Conservation (phyloP, 108 stramenopile genomes). For the Craspedostauros australis region DNA sequence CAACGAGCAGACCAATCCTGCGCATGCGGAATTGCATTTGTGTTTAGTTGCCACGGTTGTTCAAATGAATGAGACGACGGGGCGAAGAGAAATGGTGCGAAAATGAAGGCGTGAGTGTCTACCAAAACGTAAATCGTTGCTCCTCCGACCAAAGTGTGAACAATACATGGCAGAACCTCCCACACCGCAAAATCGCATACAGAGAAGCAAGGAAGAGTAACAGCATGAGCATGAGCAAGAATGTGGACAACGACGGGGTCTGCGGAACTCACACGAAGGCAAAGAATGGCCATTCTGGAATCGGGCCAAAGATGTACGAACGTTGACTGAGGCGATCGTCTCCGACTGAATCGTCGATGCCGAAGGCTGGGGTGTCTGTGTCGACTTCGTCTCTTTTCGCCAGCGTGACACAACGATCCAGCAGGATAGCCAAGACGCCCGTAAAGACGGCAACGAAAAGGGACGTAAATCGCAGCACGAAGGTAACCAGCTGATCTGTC, state of each 20-base stretch:
- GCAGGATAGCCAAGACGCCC: constrained; percentile 15
- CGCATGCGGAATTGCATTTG: too few relatives aligned
- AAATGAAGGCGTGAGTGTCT: constrained; percentile 1
- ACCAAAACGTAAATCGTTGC: constrained; percentile 5
- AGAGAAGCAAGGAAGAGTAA: too few relatives aligned
- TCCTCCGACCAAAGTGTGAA: too few relatives aligned
- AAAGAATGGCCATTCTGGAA: too few relatives aligned
- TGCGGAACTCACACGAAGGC: too few relatives aligned
- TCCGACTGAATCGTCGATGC: constrained; percentile 1
- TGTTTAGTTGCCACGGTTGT: too few relatives aligned
- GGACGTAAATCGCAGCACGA: constrained; percentile 41
- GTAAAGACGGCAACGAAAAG: constrained; percentile 29
- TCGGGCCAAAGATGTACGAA: too few relatives aligned
- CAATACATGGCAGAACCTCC: too few relatives aligned
- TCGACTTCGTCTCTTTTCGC: neutral
- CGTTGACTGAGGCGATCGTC: too few relatives aligned
- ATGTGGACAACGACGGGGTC: too few relatives aligned
- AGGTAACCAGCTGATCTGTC: constrained; percentile 58
- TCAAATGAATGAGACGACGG: neutral
- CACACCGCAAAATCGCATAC: too few relatives aligned
- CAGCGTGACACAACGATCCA: constrained; percentile 12
- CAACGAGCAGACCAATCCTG: constrained; percentile 58
- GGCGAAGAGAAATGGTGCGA: neutral
- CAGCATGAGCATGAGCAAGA: too few relatives aligned
- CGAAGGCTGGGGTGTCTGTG: neutral